Conservation (phyloP, 2,329 filamentous ascomycete genomes). For the Fonsecaea multimorphosa region DNA sequence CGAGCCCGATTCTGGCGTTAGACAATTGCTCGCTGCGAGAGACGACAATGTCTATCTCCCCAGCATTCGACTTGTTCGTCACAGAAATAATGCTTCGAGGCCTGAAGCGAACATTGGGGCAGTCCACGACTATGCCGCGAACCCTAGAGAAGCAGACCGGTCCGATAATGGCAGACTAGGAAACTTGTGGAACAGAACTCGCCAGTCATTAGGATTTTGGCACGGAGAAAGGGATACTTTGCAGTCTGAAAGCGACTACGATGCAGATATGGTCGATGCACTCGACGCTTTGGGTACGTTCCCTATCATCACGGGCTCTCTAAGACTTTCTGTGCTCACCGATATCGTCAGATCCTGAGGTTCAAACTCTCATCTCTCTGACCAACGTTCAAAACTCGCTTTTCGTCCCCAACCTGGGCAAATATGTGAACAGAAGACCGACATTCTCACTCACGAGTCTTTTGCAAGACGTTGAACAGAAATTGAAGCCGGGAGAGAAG, state of each 20-base stretch:
- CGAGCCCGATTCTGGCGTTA: not conserved
- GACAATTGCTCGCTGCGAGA: constrained; percentile 7
- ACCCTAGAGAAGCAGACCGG: constrained; percentile 7
- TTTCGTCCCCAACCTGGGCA: constrained; percentile 13
- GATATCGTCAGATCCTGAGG: constrained; percentile 14
- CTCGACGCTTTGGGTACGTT: constrained; percentile 14
- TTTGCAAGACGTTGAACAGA: constrained; percentile 19
- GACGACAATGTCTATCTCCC: constrained; percentile 11
- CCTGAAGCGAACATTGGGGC: constrained; percentile 13
- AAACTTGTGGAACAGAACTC: constrained; percentile 12
- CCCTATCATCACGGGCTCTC: not conserved
- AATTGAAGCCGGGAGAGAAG: constrained; percentile 16
- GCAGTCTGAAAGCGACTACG: constrained; percentile 13
- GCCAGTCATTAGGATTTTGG: not conserved
- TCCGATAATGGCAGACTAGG: not conserved
- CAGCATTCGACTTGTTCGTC: constrained; percentile 16
- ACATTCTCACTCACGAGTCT: constrained; percentile 17
- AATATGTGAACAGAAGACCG: constrained; percentile 15
- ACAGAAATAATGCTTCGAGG: not conserved
- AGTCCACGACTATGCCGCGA: constrained; percentile 11
- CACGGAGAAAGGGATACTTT: constrained; percentile 3
- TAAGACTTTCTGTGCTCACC: constrained; percentile 10
- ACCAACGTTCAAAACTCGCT: constrained; percentile 21
- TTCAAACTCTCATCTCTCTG: constrained; percentile 14
- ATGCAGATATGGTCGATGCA: constrained; percentile 15